A percentile compares a stretch with the other conserved stretches of the same genome.
Conservation (phyloP, 177 flowering plant species). For the Vitis hybrid region DNA sequence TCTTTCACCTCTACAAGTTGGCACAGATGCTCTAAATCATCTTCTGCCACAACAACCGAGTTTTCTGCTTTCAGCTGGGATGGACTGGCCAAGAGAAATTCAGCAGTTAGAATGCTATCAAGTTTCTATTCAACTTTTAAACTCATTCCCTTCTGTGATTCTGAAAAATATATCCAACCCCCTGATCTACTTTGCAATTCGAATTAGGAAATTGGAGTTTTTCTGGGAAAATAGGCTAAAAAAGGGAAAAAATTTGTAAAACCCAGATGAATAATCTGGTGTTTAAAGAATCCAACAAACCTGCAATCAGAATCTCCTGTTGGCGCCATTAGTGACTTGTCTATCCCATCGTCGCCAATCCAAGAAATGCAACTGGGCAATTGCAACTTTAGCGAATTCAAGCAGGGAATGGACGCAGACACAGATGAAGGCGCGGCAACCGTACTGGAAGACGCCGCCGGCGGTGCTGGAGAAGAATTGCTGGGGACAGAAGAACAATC, state of each 20-base stretch:
- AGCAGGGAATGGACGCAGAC: constrained; percentile 30
- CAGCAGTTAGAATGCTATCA: background rate
- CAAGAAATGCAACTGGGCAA: constrained; percentile 46
- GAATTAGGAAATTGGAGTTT: background rate
- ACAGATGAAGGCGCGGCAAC: constrained; percentile 1
- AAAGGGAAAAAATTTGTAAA: background rate
- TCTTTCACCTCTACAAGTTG: constrained; percentile 79
- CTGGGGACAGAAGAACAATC: constrained; percentile 14
- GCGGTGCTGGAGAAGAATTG: constrained; percentile 1
- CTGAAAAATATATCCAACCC: background rate
- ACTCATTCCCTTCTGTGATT: background rate
- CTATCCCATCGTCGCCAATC: constrained; percentile 33
- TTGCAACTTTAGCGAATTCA: constrained; percentile 52
- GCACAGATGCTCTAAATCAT: constrained; percentile 66
- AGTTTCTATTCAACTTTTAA: background rate
- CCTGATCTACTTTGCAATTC: background rate
- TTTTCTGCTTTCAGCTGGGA: constrained; percentile 37
- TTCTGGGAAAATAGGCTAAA: background rate
- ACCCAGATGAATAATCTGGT: too few relatives aligned
- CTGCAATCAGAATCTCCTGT: constrained; percentile 27
- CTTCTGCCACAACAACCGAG: constrained; percentile 31
- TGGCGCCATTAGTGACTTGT: constrained; percentile 18
- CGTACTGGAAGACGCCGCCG: background rate
- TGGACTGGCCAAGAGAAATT: constrained; percentile 27
- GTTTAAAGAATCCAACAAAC: constrained; percentile 15